These are phyloP conservation scores for Boletus edulis DNA, from an alignment of 768 basidiomycete genomes.

Conservation along the genomic window DNA sequence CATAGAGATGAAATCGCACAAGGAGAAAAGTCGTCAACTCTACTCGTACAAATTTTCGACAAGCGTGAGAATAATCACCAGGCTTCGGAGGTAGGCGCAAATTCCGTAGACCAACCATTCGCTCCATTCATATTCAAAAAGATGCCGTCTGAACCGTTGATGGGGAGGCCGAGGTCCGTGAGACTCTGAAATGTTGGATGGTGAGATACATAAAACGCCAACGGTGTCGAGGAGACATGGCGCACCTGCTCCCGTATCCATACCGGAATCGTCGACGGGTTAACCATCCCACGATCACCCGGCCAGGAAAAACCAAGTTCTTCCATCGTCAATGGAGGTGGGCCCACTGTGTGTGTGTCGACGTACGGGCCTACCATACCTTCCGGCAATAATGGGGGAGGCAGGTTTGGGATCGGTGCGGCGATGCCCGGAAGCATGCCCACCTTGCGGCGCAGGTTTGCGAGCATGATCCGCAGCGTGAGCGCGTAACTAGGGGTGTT, in stretches of 20 bases:
- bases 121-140: slow-evolving; percentile 73
- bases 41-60: slow-evolving; percentile 16
- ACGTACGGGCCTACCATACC: slow-evolving; percentile 58
- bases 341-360: slow-evolving; percentile 46
- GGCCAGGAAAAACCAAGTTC: slow-evolving; percentile 82
- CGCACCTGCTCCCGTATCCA: slow-evolving; percentile 91
- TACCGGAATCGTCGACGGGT: slow-evolving; percentile 76
- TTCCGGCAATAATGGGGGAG: slow-evolving; percentile 52
- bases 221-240: slow-evolving; percentile 5
- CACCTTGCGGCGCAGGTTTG: slow-evolving; percentile 86
- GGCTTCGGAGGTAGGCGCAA: slow-evolving; percentile 76
- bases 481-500: slow-evolving; percentile 68
- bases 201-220: not conserved
- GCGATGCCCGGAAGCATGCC: slow-evolving; percentile 54
- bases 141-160: slow-evolving; percentile 88
- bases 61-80: slow-evolving; percentile 51
- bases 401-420: slow-evolving; percentile 49
- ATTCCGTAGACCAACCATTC: slow-evolving; percentile 77
- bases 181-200: slow-evolving; percentile 53
- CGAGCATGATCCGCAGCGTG: slow-evolving; percentile 90
- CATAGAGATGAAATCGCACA: slow-evolving; percentile 14
- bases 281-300: slow-evolving; percentile 61
- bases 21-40: slow-evolving; percentile 23
- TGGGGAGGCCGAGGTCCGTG: slow-evolving; percentile 86
- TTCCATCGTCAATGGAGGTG: slow-evolving; percentile 76